phyloP scores from a whole-genome alignment of 2,329 filamentous ascomycete species.

The Pseudocercospora vitis region DNA sequence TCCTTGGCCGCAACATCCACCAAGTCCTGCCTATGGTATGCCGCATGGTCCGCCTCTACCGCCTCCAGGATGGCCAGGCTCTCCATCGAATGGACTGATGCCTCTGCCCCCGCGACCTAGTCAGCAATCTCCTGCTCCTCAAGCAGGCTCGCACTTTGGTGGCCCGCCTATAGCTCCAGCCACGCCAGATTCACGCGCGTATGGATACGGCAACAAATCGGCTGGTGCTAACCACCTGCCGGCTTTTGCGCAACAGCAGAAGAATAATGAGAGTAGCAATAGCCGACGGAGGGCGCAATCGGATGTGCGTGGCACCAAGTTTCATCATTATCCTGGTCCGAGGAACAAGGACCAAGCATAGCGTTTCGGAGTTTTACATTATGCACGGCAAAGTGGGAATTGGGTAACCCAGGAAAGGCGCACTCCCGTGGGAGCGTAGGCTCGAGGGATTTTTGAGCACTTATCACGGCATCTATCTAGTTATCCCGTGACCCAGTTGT shows the following conservation, averaged over 20 bases:
- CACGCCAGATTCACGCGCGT: slow-evolving; percentile 22
- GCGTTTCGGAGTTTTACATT: slow-evolving; percentile 3
- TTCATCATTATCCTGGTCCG: slow-evolving; percentile 13
- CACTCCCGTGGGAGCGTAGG: not conserved
- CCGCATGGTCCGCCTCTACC: slow-evolving; percentile 14
- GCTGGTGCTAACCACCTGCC: slow-evolving; percentile 24
- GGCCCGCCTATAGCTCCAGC: slow-evolving; percentile 32
- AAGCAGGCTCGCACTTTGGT: slow-evolving; percentile 23
- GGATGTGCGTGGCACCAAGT: slow-evolving; percentile 15
- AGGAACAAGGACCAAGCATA: slow-evolving; percentile 6
- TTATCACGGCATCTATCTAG: not conserved
- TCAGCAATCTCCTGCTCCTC: slow-evolving; percentile 10
- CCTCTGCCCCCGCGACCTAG: not conserved
- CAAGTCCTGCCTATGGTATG: slow-evolving; percentile 15
- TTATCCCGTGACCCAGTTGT: not conserved
- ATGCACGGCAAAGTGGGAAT: not conserved
- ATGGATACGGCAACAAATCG: slow-evolving; percentile 16
- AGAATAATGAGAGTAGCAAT: slow-evolving; percentile 16
- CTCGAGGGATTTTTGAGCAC: not conserved
- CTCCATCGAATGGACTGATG: slow-evolving; percentile 8
- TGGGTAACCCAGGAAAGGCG: slow-evolving; percentile 9
- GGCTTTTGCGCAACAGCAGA: slow-evolving; percentile 34
- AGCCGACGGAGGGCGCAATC: slow-evolving; percentile 21
- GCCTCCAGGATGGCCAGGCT: slow-evolving; percentile 10
- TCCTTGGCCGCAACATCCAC: slow-evolving; percentile 8